Percentiles rank a stretch among this genome's conserved stretches.
Evolutionary conservation across 352 stramenopile genomes (phyloP).

Genomic region (Globisporangium paddicum): DNA sequence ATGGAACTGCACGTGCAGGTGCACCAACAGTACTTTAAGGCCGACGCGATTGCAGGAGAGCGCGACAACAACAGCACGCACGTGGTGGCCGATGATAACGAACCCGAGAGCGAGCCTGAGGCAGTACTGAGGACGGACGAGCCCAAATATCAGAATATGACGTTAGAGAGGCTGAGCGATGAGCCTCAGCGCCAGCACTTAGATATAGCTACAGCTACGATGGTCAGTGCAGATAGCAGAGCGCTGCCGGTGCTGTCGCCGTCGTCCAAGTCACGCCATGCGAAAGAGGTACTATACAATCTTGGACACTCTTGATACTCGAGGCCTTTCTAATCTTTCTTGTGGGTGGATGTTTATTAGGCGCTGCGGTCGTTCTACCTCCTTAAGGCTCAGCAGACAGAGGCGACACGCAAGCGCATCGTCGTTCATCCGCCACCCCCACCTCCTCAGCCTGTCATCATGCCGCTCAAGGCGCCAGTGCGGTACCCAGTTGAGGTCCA

Average conservation of each 20-base stretch:
- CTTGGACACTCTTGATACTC: conserved; percentile 5
- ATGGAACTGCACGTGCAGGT: conserved; percentile 12
- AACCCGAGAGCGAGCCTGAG: conserved; percentile 6
- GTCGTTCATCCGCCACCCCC: conserved; percentile 7
- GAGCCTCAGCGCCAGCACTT: no score
- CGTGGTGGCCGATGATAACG: not conserved
- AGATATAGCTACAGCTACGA: no score
- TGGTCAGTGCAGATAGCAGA: not conserved
- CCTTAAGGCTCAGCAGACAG: conserved; percentile 38
- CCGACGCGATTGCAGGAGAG: not conserved
- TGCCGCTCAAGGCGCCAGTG: conserved; percentile 25
- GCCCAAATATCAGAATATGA: no score
- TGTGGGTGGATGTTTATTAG: no score
- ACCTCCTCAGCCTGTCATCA: conserved; percentile 11
- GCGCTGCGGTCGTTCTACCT: conserved; percentile 53
- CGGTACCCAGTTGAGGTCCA: conserved; percentile 15
- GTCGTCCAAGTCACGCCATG: conserved; percentile 21
- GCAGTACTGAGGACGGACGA: no score
- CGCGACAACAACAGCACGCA: not conserved
- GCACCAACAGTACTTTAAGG: conserved; percentile 3
- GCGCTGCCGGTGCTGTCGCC: not conserved
- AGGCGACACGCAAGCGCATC: conserved; percentile 40
- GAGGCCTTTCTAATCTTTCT: not conserved
- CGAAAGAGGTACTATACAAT: conserved; percentile 24
- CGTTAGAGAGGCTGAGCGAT: no score